Percentiles rank a stretch among this genome's conserved stretches.
Conservation (phyloP, 208 protist genomes). For the Angomonas ambiguus region DNA sequence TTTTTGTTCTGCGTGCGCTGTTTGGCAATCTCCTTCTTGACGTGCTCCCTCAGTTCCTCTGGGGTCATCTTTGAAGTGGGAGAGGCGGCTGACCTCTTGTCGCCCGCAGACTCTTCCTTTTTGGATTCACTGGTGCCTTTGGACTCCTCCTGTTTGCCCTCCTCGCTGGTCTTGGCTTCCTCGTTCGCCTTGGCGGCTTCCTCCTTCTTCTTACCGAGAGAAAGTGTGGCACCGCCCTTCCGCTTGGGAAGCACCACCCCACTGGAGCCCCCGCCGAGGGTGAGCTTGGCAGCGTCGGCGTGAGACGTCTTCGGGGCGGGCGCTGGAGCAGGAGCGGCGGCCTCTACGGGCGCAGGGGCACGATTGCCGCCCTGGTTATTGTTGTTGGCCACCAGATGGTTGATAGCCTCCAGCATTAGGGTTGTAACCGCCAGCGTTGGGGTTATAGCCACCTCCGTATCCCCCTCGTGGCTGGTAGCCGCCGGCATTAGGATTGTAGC, state of each 20-base stretch:
- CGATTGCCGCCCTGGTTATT: constrained; percentile 14
- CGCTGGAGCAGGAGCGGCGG: constrained; percentile 5
- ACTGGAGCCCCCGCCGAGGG: constrained; percentile 37
- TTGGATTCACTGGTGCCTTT: constrained; percentile 14
- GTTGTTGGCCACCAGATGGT: constrained; percentile 17
- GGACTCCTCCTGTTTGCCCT: not conserved
- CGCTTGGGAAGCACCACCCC: constrained; percentile 44
- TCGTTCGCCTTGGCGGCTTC: constrained; percentile 22
- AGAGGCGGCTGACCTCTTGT: constrained; percentile 16
- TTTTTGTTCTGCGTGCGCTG: constrained; percentile 62
- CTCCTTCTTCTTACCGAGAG: constrained; percentile 68
- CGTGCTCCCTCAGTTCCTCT: constrained; percentile 64
- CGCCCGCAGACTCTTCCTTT: constrained; percentile 11
- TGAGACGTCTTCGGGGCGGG: constrained; percentile 14
- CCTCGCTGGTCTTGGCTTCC: constrained; percentile 16
- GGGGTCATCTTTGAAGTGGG: constrained; percentile 37
- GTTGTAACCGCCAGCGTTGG: constrained; percentile 11
- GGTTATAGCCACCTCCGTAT: constrained; percentile 8
- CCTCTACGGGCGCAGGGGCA: too few relatives aligned
- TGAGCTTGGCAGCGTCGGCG: constrained; percentile 49
- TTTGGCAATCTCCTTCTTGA: constrained; percentile 70
- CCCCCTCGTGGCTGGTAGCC: constrained; percentile 16
- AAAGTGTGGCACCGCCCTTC: constrained; percentile 64
- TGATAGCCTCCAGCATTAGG: not conserved
- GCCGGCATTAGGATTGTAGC: not conserved